These are phyloP conservation scores for Trametes punicea DNA, from an alignment of 768 basidiomycete genomes.

Conservation along the genomic window DNA sequence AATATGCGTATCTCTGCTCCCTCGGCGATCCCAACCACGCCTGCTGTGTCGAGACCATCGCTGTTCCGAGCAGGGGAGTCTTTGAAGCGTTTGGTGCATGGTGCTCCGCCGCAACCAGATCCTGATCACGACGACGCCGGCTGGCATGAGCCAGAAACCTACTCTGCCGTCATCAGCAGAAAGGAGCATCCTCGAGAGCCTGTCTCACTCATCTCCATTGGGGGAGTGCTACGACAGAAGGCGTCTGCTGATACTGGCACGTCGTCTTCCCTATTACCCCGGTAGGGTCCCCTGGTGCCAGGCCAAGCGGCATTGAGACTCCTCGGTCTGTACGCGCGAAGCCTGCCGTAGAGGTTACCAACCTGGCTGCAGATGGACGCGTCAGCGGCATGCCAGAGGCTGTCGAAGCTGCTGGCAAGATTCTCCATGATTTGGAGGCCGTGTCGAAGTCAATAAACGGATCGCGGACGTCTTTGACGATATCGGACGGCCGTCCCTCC, in stretches of 20 bases:
- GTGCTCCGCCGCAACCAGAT: conserved; percentile 41
- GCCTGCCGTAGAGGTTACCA: conserved; percentile 54
- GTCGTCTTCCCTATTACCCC: conserved; percentile 24
- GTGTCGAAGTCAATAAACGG: conserved; percentile 23
- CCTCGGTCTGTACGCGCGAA: conserved; percentile 52
- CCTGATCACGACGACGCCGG: conserved; percentile 56
- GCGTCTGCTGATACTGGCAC: conserved; percentile 35
- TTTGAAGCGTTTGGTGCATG: conserved; percentile 47
- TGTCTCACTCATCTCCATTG: conserved; percentile 48
- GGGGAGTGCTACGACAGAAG: conserved; percentile 61
- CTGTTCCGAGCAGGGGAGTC: conserved; percentile 47
- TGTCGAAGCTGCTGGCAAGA: conserved; percentile 40
- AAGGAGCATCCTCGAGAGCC: conserved; percentile 64
- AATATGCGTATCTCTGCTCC: conserved; percentile 4
- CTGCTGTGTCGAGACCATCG: conserved; percentile 37
- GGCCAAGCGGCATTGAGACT: conserved; percentile 14
- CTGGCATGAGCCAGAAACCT: conserved; percentile 61
- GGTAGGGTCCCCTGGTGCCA: conserved; percentile 20
- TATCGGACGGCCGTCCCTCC: conserved; percentile 15
- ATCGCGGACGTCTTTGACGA: conserved; percentile 19
- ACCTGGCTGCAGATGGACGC: conserved; percentile 48
- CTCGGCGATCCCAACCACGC: conserved; percentile 18
- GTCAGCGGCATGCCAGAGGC: conserved; percentile 37
- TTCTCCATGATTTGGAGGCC: conserved; percentile 44
- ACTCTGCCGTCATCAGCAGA: conserved; percentile 55